Evolutionary conservation across 768 basidiomycete species (phyloP), one percentile per base, ranked within the genome.

Genomic region (Solioccasus polychromus): DNA sequence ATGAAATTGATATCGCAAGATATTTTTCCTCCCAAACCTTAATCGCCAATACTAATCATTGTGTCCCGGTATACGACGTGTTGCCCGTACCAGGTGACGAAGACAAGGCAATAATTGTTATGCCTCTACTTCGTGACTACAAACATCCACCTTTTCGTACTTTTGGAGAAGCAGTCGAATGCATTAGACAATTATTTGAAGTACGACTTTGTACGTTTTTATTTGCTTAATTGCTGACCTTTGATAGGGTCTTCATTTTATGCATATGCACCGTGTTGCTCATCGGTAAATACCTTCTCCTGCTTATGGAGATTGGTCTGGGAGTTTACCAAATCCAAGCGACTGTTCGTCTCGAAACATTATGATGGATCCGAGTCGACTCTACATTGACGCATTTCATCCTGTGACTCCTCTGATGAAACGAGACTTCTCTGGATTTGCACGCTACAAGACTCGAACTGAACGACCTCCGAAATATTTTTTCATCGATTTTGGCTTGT

Each of bases 111-210:
- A 58, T 64, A 2, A 38, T 70, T 2, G 58, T 67, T 2, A 72
- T 71, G 66, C 74, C 72, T 0, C 43, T 69, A 2, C 59, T 74
- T 15, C 60, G 62, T 36, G 20, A n/a, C 0, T 63, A 55, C 25
- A n/a, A 45, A 14, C 32, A 26, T 2, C 61, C 62, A 7, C 48
- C 29, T 2, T 70, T 71, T 45, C 43, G 50, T 20, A 64, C 60
- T 2, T 2, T 49, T 10, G 51, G 51, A 5, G 43, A 52, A 20
- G 51, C 31, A 9, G 43, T 50, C 1, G 64, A 64, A 17, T 67
- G 63, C 25, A 34, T 70, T 38, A 37, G 56, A 8, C 67, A 71
- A 32, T 32, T 64, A 3, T 62, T 69, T 19, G 67, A 66, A 50
- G 68, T 66, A 1, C 0, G 40, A 14, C 25, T 2, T 12, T 24